phyloP scores from a whole-genome alignment of 2,329 filamentous ascomycete genomes.

The Coniella lustricola region DNA sequence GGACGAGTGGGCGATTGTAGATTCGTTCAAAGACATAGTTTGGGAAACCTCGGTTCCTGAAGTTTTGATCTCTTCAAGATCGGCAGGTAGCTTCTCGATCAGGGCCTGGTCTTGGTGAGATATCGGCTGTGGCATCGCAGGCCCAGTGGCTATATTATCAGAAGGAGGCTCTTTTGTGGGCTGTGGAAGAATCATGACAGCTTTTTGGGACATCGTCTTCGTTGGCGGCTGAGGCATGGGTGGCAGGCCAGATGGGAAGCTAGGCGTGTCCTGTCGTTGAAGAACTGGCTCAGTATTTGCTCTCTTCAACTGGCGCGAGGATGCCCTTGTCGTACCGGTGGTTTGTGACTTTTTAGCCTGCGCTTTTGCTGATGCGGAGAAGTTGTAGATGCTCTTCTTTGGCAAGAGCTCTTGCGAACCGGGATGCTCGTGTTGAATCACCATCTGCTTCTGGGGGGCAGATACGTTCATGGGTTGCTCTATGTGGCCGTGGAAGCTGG shows the following conservation, averaged over 20 bases:
- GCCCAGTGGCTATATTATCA: neutral
- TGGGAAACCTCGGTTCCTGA: no score
- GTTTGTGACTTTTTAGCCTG: conserved; percentile 10
- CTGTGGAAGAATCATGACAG: neutral
- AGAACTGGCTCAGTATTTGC: conserved; percentile 17
- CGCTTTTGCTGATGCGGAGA: conserved; percentile 16
- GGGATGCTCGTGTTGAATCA: conserved; percentile 35
- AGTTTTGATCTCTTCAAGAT: neutral
- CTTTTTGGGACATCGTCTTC: neutral
- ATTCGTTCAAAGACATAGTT: no score
- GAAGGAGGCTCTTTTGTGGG: neutral
- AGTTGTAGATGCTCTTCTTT: conserved; percentile 36
- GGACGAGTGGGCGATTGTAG: no score
- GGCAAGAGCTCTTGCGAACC: conserved; percentile 37
- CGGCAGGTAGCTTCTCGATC: neutral
- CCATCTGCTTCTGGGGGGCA: conserved; percentile 3
- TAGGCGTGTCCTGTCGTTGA: conserved; percentile 13
- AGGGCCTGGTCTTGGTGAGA: no score
- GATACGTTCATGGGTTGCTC: neutral
- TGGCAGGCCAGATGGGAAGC: conserved; percentile 1
- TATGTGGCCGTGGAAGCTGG: neutral
- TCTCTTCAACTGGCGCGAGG: conserved; percentile 16
- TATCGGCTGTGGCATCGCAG: no score
- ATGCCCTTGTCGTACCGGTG: conserved; percentile 13
- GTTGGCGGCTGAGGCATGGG: conserved; percentile 8